Base-by-base conservation (phyloP, 75 land plant species). In the Isoetes taiwanensis region DNA sequence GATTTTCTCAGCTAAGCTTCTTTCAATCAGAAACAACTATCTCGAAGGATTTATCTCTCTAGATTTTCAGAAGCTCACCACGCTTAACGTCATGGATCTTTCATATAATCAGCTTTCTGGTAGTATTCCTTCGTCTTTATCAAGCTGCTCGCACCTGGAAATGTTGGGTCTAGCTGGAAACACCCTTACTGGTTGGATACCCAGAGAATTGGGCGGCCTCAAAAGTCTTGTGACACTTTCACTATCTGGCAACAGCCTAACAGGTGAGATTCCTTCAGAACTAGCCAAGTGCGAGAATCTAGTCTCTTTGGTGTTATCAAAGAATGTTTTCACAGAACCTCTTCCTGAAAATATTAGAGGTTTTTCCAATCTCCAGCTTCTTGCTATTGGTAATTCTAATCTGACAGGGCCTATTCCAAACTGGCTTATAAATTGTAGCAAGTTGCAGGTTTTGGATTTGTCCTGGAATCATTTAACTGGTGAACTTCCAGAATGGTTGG, bases 31-130 rank as follows among this genome's bases (percentile, higher is more conserved):
- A n/a, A n/a, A n/a, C n/a, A n/a, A n/a, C n/a, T n/a, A n/a, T n/a
- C n/a, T n/a, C n/a, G n/a, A n/a, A n/a, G n/a, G n/a, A n/a, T n/a
- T n/a, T n/a, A n/a, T n/a, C n/a, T n/a, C n/a, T n/a, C n/a, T n/a
- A n/a, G n/a, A n/a, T n/a, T n/a, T n/a, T n/a, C n/a, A n/a, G n/a
- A n/a, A n/a, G n/a, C n/a, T n/a, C n/a, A n/a, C n/a, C n/a, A n/a
- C n/a, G n/a, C n/a, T n/a, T n/a, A n/a, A n/a, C n/a, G n/a, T n/a
- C n/a, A n/a, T 60, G 2, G 10, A 41, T 56, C 38, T 85, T 26
- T 80, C 86, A 2, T 78, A 82, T 59, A 85, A 85, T 46, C 68
- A 77, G 2, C 56, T 85, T 1, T 30, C 72, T 8, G 89, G 89
- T n/a, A 70, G 61, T 26, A 70, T 84, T 2, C 89, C 89, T n/a